Conservation (phyloP, 2,329 filamentous ascomycete genomes). For the Penicillium sp. region DNA sequence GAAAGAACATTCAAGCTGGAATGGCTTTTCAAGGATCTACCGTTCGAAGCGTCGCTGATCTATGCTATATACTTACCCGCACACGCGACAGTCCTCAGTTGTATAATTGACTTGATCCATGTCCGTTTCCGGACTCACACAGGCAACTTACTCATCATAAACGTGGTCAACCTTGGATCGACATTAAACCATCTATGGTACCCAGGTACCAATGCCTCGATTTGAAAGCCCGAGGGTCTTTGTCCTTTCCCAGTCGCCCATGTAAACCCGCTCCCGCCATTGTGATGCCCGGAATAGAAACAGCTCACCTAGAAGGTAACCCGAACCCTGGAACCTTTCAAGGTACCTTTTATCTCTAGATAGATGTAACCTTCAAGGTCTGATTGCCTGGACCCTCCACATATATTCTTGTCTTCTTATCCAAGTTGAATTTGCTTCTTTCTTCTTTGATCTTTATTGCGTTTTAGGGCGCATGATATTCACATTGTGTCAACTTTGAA, state of each 20-base stretch:
- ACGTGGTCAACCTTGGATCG: not conserved
- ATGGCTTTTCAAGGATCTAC: not conserved
- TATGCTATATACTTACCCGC: not conserved
- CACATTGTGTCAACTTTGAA: not conserved
- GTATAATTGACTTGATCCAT: not conserved
- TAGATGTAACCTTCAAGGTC: conserved; percentile 13
- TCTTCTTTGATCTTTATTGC: not conserved
- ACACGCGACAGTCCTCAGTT: not conserved
- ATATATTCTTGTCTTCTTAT: not conserved
- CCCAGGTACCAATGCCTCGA: not conserved
- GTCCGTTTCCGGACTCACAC: not conserved
- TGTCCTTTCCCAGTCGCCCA: too few species aligned
- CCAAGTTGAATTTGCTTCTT: not conserved
- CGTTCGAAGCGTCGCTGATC: not conserved
- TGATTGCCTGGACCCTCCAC: not conserved
- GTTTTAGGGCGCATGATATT: not conserved
- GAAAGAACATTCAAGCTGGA: not conserved
- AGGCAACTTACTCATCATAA: not conserved
- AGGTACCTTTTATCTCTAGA: conserved; percentile 2
- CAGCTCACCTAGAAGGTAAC: not conserved
- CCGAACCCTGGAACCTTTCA: conserved; percentile 7
- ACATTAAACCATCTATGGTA: not conserved
- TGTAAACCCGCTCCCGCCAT: not conserved
- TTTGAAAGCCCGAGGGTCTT: not conserved
- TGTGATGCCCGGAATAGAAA: conserved; percentile 9